Evolutionary conservation across 179 eudicot species (phyloP).

Genomic region (Beta corolliflora): DNA sequence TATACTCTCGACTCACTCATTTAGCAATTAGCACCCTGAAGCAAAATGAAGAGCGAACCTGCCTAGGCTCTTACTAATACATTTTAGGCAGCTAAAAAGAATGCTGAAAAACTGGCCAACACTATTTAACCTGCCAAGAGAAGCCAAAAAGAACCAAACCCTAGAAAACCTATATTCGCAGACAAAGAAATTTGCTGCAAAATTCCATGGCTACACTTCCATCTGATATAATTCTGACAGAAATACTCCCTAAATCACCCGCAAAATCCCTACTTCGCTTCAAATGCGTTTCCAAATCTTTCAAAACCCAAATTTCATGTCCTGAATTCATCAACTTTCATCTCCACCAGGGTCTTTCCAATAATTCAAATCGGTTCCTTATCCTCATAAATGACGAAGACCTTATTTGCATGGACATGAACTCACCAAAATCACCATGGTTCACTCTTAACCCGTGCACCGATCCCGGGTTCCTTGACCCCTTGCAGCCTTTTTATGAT

Average conservation of each 20-base stretch:
- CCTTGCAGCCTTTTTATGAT: not conserved
- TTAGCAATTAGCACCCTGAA: too few species aligned
- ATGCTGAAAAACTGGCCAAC: too few species aligned
- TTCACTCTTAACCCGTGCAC: not conserved
- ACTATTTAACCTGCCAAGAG: too few species aligned
- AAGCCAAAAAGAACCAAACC: too few species aligned
- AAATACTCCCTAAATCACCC: slow-evolving; percentile 10
- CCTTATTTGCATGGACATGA: not conserved
- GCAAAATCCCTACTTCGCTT: slow-evolving; percentile 13
- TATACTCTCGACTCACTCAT: too few species aligned
- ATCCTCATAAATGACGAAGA: not conserved
- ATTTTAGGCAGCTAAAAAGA: too few species aligned
- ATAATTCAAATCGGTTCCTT: not conserved
- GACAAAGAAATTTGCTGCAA: too few species aligned
- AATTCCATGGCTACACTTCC: not conserved
- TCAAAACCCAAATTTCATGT: not conserved
- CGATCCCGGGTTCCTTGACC: too few species aligned
- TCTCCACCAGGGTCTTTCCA: not conserved
- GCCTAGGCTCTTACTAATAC: too few species aligned
- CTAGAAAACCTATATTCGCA: not conserved
- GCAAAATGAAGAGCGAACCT: too few species aligned
- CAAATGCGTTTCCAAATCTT: slow-evolving; percentile 13
- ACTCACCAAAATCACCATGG: not conserved
- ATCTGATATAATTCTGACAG: not conserved
- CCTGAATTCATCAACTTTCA: slow-evolving; percentile 20